These are phyloP conservation scores for Lathyrus tuberosus DNA, from an alignment of 306 rosid species.

Conservation along the genomic window DNA sequence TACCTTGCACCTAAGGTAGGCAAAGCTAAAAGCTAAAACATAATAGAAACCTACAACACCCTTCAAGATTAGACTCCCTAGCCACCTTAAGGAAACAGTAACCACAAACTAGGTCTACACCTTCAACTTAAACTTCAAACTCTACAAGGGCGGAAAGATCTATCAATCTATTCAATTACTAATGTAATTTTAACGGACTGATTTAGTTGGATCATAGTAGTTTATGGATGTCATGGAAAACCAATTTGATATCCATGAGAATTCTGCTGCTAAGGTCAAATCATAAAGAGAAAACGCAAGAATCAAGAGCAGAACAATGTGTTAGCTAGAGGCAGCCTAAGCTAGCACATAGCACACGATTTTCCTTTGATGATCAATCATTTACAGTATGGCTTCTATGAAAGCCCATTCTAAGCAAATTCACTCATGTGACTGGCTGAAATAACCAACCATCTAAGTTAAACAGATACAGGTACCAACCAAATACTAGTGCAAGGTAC, in stretches of 20 bases:
- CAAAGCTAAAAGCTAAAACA: constrained; percentile 16
- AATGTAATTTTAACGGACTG: constrained; percentile 2
- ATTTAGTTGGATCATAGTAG: not conserved
- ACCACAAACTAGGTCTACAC: not conserved
- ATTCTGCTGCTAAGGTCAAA: not conserved
- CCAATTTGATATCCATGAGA: constrained; percentile 1
- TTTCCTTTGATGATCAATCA: not conserved
- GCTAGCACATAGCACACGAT: constrained; percentile 11
- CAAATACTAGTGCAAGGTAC: not conserved
- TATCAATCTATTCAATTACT: constrained; percentile 12
- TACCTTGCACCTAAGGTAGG: constrained; percentile 8
- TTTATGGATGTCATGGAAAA: constrained; percentile 9
- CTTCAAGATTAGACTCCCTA: constrained; percentile 3
- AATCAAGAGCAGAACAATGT: not conserved
- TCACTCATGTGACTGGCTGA: not conserved
- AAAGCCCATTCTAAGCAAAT: not conserved
- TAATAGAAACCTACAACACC: constrained; percentile 2
- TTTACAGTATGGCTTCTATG: not conserved
- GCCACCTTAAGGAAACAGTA: not conserved
- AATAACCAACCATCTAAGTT: not conserved
- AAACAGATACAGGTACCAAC: not conserved
- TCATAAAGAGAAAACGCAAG: not conserved
- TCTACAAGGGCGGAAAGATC: not conserved
- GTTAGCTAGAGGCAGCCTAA: not conserved
- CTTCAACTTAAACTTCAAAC: constrained; percentile 11